phyloP scores from a whole-genome alignment of 306 rosid species.

The Cicer judaicum region DNA sequence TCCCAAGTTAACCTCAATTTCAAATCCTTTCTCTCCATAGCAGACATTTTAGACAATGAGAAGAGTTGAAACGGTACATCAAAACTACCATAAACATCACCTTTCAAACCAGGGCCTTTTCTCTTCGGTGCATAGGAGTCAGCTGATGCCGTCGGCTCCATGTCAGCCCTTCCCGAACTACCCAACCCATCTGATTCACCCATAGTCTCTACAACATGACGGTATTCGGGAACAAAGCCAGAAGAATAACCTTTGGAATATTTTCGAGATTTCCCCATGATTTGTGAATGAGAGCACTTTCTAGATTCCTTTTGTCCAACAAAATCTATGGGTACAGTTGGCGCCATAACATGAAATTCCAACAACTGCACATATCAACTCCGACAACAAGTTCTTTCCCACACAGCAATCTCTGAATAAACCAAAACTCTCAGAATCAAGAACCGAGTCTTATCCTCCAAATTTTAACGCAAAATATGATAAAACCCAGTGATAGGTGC shows the following conservation, averaged over 20 bases:
- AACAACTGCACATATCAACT: conserved; percentile 78
- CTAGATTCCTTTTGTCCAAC: conserved; percentile 79
- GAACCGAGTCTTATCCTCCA: conserved; percentile 50
- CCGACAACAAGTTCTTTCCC: conserved; percentile 41
- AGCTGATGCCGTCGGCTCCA: conserved; percentile 57
- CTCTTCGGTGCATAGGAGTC: conserved; percentile 72
- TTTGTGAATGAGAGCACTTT: conserved; percentile 60
- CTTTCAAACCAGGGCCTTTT: conserved; percentile 64
- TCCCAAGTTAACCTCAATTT: conserved; percentile 68
- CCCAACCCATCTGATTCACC: conserved; percentile 95
- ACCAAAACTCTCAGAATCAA: conserved; percentile 37
- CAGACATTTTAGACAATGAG: conserved; percentile 65
- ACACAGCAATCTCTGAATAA: conserved; percentile 39
- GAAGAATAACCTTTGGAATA: conserved; percentile 78
- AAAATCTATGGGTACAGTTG: conserved; percentile 90
- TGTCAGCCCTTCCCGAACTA: conserved; percentile 72
- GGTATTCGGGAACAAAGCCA: conserved; percentile 84
- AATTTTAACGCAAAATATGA: conserved; percentile 40
- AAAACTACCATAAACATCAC: conserved; percentile 58
- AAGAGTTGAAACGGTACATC: conserved; percentile 65
- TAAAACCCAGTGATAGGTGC: conserved; percentile 47
- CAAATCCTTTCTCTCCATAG: conserved; percentile 72
- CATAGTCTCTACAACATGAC: conserved; percentile 85
- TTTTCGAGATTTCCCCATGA: conserved; percentile 90
- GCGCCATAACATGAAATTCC: conserved; percentile 80